Base-by-base conservation (phyloP, 352 stramenopile genomes). In the Phytopythium mirpurense region DNA sequence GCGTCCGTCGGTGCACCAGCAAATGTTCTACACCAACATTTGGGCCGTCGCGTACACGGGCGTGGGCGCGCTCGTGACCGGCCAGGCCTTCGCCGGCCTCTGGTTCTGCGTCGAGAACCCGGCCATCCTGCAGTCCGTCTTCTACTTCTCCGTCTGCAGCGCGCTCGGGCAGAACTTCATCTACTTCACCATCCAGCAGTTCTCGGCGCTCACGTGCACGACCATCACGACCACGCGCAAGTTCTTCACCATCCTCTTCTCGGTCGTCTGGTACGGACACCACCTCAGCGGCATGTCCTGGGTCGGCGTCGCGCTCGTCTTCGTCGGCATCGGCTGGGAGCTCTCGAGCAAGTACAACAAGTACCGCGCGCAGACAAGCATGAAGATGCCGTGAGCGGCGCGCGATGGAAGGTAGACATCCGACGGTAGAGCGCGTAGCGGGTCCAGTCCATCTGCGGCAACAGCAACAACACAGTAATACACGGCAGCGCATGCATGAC, bases 201-300 rank as follows among this genome's bases (percentile, higher is more conserved):
- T 99, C 74, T 97, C 97, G 69, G 94, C 97, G 38, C 86, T 99
- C 36, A 96, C 98, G 51, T 97, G 95, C 68, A 98, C 96, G 34
- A 99, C 97, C 34, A 98, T 99, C 60, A 99, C 97, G 31, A 99
- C 97, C 1, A 99, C 97, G 54, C 85, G 97, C 69, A 99, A 99
- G 78, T 99, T 99, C 71, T 99, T 99, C 66, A 98, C 93, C 11
- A 98, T 99, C 40, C 72, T 99, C 24, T 91, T 99, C 62, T 98
- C 92, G 21, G 96, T 99, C 16, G 66, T 99, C 19, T 91, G 96
- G 68, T 98, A 98, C 67, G 96, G 95, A 23, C 94, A 99, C 80
- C 57, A 86, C 32, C 86, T 99, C 44, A 91, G 73, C 58, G 55
- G 65, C 54, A 86, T 95, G 74, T 96, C 96, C 65, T 98, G 95